Base-by-base conservation (phyloP, 192 early-diverging fungal genomes). In the Coemansia pectinata region DNA sequence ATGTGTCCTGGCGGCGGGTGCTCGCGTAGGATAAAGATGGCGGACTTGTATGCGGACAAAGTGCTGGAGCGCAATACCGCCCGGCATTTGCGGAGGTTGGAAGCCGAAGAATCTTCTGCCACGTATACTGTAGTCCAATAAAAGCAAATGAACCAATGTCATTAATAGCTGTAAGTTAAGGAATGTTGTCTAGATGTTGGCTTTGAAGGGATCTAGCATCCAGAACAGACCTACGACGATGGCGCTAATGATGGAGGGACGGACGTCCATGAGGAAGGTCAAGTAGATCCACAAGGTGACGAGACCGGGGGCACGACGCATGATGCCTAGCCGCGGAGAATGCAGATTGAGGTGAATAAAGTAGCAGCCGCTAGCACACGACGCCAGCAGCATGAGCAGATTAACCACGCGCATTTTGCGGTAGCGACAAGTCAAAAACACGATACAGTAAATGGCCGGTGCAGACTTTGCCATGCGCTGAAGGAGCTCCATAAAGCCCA, bases 241-340 rank as follows among this genome's bases (percentile, higher is more conserved):
- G 8, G 73, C 72, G 27, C 61, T 74, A 45, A 80, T 69, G 47
- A 80, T 61, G 21, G 78, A 65, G 6, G 78, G 73, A 0, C 78
- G 78, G 12, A 81, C 73, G 15, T 79, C 77, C 73, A 73, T 67
- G 27, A 79, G 64, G 38, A 84, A 76, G 29, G 74, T 79, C 57
- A 76, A 61, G 60, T 90, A 89, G 39, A 91, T 85, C 77, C 89
- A 88, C 41, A 91, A 77, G 15, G 90, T 91, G n/a, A 88, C 86
- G 44, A 91, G 73, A 5, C 90, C 90, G 1, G 90, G 90, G 9
- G 88, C 86, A 10, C 88, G 86, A 36, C 86, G 77, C 90, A 91
- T 91, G 62, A 88, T 87, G 7, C 90, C 90, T 63, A 91, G 76
- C 0, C 89, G 86, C 3, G 90, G 89, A 6, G 90, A 86, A 36